A percentile compares a stretch with the other conserved stretches of the same genome.
Conservation (phyloP, 139 green algal genomes). For the Chlorella sp. region DNA sequence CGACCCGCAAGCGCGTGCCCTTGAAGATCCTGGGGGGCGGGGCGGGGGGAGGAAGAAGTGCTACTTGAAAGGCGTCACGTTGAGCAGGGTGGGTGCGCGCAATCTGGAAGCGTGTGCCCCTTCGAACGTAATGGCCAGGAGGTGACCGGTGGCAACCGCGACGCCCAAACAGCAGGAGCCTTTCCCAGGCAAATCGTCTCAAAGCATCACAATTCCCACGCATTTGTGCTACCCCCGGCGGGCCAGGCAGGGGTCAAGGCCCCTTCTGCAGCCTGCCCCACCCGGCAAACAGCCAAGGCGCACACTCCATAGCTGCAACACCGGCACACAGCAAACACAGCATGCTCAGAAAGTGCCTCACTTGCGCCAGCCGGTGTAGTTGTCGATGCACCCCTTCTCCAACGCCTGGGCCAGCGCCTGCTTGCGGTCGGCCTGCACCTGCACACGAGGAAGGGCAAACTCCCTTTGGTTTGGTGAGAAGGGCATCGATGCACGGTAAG, state of each 20-base stretch:
- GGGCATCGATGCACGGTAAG: neutral
- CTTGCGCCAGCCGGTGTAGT: slow-evolving; percentile 25
- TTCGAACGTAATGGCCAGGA: too few species aligned
- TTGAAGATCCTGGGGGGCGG: slow-evolving; percentile 20
- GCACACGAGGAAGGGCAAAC: neutral
- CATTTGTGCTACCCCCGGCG: neutral
- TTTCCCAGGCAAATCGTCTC: too few species aligned
- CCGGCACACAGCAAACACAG: neutral
- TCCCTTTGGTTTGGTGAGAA: too few species aligned
- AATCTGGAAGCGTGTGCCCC: too few species aligned
- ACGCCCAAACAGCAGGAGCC: too few species aligned
- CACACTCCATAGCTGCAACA: neutral
- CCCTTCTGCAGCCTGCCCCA: neutral
- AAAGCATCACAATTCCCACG: too few species aligned
- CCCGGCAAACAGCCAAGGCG: neutral
- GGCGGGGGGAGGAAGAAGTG: neutral
- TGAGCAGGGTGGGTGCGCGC: too few species aligned
- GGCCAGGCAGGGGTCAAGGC: neutral
- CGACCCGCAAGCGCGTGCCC: slow-evolving; percentile 26
- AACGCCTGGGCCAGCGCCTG: slow-evolving; percentile 1
- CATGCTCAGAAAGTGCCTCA: neutral
- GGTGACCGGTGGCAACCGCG: too few species aligned
- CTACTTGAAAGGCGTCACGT: neutral
- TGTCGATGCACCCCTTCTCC: slow-evolving; percentile 19
- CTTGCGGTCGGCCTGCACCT: slow-evolving; percentile 20